These are phyloP conservation scores for Vitis rotundifolia DNA, from an alignment of 164 flowering plant species.

Conservation along the genomic window DNA sequence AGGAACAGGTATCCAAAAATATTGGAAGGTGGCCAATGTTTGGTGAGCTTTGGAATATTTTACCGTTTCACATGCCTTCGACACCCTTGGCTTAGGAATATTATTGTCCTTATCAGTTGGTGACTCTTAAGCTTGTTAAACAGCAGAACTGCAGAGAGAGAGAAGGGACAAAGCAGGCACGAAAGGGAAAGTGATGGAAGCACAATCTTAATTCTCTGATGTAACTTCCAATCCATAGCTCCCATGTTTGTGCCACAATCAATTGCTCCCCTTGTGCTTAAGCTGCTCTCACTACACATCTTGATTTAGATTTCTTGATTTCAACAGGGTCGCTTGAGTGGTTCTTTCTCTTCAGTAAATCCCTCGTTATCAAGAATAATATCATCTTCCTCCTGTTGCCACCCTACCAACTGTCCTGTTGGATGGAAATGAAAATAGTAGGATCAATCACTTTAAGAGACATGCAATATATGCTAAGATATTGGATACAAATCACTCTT, in stretches of 20 bases:
- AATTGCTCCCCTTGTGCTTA: too few species aligned
- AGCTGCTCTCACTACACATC: too few species aligned
- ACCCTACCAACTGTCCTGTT: too few species aligned
- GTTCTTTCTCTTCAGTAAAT: too few species aligned
- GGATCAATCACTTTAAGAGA: too few species aligned
- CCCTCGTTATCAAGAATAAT: too few species aligned
- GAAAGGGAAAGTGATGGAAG: constrained; percentile 25
- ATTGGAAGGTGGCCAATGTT: constrained; percentile 17
- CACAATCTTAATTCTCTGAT: constrained; percentile 29
- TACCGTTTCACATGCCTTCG: constrained; percentile 10
- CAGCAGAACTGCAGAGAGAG: constrained; percentile 79
- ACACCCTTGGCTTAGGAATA: background rate
- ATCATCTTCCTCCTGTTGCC: too few species aligned
- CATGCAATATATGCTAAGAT: too few species aligned
- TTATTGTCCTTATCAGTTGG: constrained; percentile 3
- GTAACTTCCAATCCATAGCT: constrained; percentile 68
- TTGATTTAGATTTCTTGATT: too few species aligned
- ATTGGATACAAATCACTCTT: too few species aligned
- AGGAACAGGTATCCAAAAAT: constrained; percentile 34
- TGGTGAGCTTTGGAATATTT: constrained; percentile 18
- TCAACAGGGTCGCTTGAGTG: too few species aligned
- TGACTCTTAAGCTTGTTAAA: constrained; percentile 35
- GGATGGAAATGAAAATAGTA: too few species aligned
- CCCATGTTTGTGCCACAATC: constrained; percentile 33
- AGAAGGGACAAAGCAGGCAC: constrained; percentile 73